phyloP scores from a whole-genome alignment of 1,284 basidiomycete genomes.

The Cutaneotrichosporon mucoides region DNA sequence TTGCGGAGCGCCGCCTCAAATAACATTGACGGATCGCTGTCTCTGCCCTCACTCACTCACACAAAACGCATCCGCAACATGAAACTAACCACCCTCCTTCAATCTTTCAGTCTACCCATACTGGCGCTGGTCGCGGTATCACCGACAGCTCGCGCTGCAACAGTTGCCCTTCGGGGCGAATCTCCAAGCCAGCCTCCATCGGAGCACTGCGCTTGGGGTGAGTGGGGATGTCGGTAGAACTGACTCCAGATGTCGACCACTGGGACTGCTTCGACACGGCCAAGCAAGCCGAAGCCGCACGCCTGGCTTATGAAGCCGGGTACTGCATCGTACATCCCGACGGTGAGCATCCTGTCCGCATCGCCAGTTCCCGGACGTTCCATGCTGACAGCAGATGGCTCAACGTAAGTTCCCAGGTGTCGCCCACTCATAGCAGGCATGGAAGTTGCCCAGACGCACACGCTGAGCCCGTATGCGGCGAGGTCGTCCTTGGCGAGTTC shows the following conservation, averaged over 20 bases:
- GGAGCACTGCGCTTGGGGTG: background rate
- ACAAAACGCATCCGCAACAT: background rate
- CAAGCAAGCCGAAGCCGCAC: background rate
- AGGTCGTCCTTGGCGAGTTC: constrained; percentile 36
- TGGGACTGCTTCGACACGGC: background rate
- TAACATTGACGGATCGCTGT: background rate
- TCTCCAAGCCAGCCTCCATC: background rate
- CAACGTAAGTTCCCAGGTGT: no score
- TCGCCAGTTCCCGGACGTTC: no score
- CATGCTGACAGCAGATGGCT: no score
- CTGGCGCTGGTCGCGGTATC: no score
- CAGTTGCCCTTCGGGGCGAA: no score
- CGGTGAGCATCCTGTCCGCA: background rate
- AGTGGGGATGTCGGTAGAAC: background rate
- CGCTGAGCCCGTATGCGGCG: constrained; percentile 35
- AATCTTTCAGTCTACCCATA: no score
- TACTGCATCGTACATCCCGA: background rate
- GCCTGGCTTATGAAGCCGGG: background rate
- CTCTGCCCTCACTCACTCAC: background rate
- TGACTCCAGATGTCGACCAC: background rate
- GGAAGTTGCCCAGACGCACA: constrained; percentile 46
- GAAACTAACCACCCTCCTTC: background rate
- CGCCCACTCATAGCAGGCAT: constrained; percentile 25
- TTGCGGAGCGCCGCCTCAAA: background rate
- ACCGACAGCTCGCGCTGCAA: no score